phyloP scores from a whole-genome alignment of 305 asterid species.

The Solanum hybrid region DNA sequence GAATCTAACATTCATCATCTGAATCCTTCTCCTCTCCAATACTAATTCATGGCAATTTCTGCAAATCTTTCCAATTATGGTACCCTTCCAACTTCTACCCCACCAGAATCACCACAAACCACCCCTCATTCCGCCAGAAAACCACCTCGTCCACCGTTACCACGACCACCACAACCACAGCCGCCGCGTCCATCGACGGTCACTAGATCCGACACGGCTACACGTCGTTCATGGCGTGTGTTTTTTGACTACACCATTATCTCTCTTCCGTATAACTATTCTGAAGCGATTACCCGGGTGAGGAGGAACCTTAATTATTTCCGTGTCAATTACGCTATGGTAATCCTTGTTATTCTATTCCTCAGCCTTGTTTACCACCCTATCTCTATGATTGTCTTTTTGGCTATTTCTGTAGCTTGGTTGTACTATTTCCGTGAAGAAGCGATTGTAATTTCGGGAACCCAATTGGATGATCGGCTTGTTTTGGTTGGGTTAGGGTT shows the following conservation, averaged over 20 bases:
- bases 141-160: conserved; percentile 11
- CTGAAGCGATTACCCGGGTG: conserved; percentile 58
- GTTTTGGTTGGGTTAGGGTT: conserved; percentile 45
- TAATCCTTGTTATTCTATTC: conserved; percentile 53
- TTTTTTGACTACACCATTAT: conserved; percentile 40
- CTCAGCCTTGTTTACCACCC: conserved; percentile 77
- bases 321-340: conserved; percentile 67
- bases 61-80: conserved; percentile 12
- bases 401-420: conserved; percentile 49
- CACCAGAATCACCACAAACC: neutral
- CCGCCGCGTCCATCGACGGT: conserved; percentile 9
- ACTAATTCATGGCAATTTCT: conserved; percentile 5
- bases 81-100: conserved; percentile 10
- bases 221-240: conserved; percentile 72
- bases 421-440: conserved; percentile 57
- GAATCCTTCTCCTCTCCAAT: neutral
- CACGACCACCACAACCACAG: conserved; percentile 15
- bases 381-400: conserved; percentile 63
- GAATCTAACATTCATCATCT: neutral
- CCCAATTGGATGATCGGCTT: conserved; percentile 54
- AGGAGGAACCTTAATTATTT: conserved; percentile 66
- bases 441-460: neutral
- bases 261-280: conserved; percentile 51
- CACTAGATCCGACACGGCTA: conserved; percentile 36
- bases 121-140: conserved; percentile 6